A percentile compares a stretch with the other conserved stretches of the same genome.
These are phyloP conservation scores for Trichophyton verrucosum DNA, from an alignment of 2,329 filamentous ascomycete genomes.

Conservation along the genomic window DNA sequence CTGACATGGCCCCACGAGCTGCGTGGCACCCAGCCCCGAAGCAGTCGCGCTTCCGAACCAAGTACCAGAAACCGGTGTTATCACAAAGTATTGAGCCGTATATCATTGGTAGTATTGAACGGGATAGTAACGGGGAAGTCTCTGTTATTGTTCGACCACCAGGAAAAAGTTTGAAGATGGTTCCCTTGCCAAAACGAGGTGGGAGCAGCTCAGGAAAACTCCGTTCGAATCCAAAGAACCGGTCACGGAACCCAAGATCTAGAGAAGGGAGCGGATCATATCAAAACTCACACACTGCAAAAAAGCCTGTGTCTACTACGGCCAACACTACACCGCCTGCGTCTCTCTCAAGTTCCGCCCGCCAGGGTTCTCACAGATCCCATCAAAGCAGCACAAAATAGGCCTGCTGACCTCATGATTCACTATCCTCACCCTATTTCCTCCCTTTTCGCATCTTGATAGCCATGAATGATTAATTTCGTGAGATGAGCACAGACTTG, in stretches of 20 bases:
- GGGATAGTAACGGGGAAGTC: slow-evolving; percentile 24
- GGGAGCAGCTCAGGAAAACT: slow-evolving; percentile 19
- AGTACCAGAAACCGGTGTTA: slow-evolving; percentile 45
- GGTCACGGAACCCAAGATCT: slow-evolving; percentile 24
- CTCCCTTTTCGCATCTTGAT: not conserved
- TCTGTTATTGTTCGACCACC: slow-evolving; percentile 38
- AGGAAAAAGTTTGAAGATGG: slow-evolving; percentile 31
- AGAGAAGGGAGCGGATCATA: slow-evolving; percentile 35
- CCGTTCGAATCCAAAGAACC: slow-evolving; percentile 15
- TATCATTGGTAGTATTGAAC: slow-evolving; percentile 29
- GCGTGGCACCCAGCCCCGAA: slow-evolving; percentile 49
- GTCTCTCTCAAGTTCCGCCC: not conserved
- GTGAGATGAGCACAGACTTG: not conserved
- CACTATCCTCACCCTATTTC: not conserved
- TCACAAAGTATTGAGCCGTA: slow-evolving; percentile 37
- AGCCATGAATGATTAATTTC: not conserved
- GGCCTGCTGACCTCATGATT: not conserved
- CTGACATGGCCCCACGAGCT: slow-evolving; percentile 47
- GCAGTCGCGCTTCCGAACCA: slow-evolving; percentile 25
- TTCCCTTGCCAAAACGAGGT: slow-evolving; percentile 28
- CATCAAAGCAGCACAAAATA: slow-evolving; percentile 2
- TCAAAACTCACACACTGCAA: slow-evolving; percentile 8
- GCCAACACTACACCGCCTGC: not conserved
- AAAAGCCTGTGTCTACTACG: slow-evolving; percentile 9
- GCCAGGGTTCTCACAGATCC: slow-evolving; percentile 4